Evolutionary conservation across 192 early-diverging fungal species (phyloP).

Genomic region (Podila verticillata): DNA sequence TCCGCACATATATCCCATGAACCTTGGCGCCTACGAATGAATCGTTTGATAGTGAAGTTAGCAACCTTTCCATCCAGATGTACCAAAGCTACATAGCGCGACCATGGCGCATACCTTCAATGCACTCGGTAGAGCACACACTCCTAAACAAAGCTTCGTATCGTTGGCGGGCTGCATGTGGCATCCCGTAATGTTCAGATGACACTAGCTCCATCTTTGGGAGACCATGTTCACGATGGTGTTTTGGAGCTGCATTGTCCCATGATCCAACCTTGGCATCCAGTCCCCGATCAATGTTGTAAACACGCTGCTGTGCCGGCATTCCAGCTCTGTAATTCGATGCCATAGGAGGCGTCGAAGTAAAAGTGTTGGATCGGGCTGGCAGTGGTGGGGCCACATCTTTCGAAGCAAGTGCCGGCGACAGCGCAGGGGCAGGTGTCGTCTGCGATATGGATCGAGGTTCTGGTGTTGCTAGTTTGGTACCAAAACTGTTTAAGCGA

Average conservation of each 20-base stretch:
- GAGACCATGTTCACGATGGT: neutral
- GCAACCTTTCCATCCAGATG: too few species aligned
- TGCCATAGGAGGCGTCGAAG: constrained; percentile 8
- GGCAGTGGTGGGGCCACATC: constrained; percentile 20
- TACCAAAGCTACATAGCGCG: too few species aligned
- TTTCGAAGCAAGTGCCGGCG: constrained; percentile 9
- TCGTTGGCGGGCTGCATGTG: constrained; percentile 32
- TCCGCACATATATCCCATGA: constrained; percentile 49
- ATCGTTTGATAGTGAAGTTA: neutral
- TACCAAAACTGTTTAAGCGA: constrained; percentile 28
- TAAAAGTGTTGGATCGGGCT: constrained; percentile 22
- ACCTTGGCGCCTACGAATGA: constrained; percentile 36
- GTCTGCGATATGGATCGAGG: neutral
- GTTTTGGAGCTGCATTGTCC: constrained; percentile 8
- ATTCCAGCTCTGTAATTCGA: constrained; percentile 15
- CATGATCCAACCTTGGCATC: constrained; percentile 4
- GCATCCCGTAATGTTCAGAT: constrained; percentile 21
- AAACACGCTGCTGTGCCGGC: constrained; percentile 15
- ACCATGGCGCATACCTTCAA: constrained; percentile 34
- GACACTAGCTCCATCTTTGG: constrained; percentile 1
- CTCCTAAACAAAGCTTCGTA: constrained; percentile 45
- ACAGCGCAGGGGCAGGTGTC: constrained; percentile 17
- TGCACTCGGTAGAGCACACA: constrained; percentile 21
- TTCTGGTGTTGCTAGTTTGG: neutral
- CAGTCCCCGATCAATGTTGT: neutral